Evolutionary conservation across 192 early-diverging fungal genomes (phyloP).

Genomic region (Chytriomyces confervae): DNA sequence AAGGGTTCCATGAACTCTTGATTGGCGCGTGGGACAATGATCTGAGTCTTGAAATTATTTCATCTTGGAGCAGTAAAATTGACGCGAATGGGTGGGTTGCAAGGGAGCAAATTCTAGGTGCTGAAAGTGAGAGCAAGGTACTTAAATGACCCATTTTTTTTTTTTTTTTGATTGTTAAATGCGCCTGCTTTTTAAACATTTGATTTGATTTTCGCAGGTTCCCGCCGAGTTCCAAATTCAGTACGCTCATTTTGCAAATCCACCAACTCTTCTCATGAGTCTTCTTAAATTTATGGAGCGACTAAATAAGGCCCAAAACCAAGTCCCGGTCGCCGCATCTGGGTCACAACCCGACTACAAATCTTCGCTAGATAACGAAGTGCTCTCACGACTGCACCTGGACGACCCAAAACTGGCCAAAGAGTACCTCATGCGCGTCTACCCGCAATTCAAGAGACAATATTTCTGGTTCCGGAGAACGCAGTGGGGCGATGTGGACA

Average conservation of each 20-base stretch:
- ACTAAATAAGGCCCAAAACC: not conserved
- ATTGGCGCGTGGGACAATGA: constrained; percentile 88
- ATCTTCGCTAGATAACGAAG: not conserved
- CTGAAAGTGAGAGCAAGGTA: constrained; percentile 86
- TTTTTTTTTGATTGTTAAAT: not conserved
- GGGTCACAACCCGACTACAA: constrained; percentile 30
- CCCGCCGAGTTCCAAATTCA: constrained; percentile 91
- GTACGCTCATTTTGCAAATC: constrained; percentile 91
- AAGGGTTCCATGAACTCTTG: constrained; percentile 88
- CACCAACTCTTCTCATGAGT: constrained; percentile 81
- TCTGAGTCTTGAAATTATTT: constrained; percentile 81
- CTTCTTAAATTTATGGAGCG: constrained; percentile 72
- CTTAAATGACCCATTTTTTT: not conserved
- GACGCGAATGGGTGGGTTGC: constrained; percentile 92
- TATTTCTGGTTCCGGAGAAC: constrained; percentile 82
- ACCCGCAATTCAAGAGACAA: constrained; percentile 69
- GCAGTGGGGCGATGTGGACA: constrained; percentile 70
- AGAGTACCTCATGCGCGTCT: constrained; percentile 54
- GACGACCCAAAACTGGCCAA: constrained; percentile 46
- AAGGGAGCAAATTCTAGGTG: constrained; percentile 91
- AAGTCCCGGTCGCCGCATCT: not conserved
- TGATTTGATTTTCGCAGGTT: constrained; percentile 42
- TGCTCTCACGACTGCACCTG: constrained; percentile 43
- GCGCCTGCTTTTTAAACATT: not conserved
- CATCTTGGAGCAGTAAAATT: constrained; percentile 79